These are phyloP conservation scores for Penicillium sp. DNA, from an alignment of 2,329 filamentous ascomycete genomes.

Conservation along the genomic window DNA sequence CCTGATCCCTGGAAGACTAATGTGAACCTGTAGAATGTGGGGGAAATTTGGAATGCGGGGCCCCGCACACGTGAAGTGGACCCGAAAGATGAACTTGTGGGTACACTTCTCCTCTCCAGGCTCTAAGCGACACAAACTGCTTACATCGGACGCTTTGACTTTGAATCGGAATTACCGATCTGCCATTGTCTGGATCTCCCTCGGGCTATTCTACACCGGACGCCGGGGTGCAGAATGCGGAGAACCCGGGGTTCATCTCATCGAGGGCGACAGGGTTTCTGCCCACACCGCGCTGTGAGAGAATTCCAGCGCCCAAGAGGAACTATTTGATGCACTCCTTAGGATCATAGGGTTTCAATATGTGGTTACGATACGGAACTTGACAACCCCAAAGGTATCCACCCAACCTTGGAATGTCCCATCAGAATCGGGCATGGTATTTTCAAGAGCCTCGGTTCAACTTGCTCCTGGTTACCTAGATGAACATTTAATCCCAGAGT, in stretches of 20 bases:
- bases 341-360: too few species aligned
- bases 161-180: not conserved
- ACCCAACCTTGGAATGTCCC: not conserved
- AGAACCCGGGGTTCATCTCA: not conserved
- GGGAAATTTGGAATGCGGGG: not conserved
- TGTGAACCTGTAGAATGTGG: not conserved
- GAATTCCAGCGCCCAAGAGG: not conserved
- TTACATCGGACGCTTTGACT: not conserved
- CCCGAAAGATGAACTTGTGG: not conserved
- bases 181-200: fast-evolving
- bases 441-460: not conserved
- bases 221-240: not conserved
- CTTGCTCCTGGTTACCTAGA: not conserved
- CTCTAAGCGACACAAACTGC: not conserved
- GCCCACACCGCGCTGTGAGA: not conserved
- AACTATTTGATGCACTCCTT: too few species aligned
- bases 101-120: too few species aligned
- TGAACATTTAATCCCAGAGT: not conserved
- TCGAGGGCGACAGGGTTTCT: not conserved
- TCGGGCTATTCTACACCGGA: not conserved
- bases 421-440: not conserved
- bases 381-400: not conserved
- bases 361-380: not conserved
- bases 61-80: not conserved
- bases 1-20: not conserved